These are phyloP conservation scores for Meira miltonrushii DNA, from an alignment of 1,284 basidiomycete genomes.

Conservation along the genomic window DNA sequence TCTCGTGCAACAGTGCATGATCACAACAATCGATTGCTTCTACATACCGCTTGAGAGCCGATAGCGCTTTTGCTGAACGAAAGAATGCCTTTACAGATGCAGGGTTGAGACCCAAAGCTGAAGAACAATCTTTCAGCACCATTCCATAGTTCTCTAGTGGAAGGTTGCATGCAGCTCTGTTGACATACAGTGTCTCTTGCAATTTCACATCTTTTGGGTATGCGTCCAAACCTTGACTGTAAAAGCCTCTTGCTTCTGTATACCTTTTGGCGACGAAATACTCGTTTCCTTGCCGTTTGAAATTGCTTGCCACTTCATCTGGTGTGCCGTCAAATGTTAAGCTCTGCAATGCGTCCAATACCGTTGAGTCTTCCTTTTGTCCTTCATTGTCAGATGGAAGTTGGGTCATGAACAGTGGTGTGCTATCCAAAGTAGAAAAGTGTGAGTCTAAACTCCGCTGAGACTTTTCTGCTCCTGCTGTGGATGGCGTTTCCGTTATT, in stretches of 20 bases:
- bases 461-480: neutral
- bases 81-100: conserved; percentile 44
- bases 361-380: conserved; percentile 46
- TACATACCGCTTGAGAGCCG: conserved; percentile 27
- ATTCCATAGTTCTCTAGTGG: conserved; percentile 84
- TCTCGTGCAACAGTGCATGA: conserved; percentile 22
- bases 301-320: conserved; percentile 84
- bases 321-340: conserved; percentile 83
- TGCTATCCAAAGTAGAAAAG: conserved; percentile 33
- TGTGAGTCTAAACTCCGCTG: neutral
- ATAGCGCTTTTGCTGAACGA: conserved; percentile 35
- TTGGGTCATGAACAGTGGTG: conserved; percentile 86
- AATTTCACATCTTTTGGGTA: conserved; percentile 66
- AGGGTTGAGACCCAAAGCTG: conserved; percentile 59
- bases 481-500: no score
- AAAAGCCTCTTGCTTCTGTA: conserved; percentile 81
- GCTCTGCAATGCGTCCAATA: conserved; percentile 76
- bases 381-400: conserved; percentile 61
- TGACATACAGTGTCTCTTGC: conserved; percentile 60
- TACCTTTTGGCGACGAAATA: conserved; percentile 82
- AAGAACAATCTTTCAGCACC: conserved; percentile 76
- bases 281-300: conserved; percentile 92
- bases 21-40: conserved; percentile 40
- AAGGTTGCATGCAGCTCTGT: conserved; percentile 86
- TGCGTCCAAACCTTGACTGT: conserved; percentile 80